Conservation (phyloP, 805 yeast species). For the Wickerhamiella brachini region DNA sequence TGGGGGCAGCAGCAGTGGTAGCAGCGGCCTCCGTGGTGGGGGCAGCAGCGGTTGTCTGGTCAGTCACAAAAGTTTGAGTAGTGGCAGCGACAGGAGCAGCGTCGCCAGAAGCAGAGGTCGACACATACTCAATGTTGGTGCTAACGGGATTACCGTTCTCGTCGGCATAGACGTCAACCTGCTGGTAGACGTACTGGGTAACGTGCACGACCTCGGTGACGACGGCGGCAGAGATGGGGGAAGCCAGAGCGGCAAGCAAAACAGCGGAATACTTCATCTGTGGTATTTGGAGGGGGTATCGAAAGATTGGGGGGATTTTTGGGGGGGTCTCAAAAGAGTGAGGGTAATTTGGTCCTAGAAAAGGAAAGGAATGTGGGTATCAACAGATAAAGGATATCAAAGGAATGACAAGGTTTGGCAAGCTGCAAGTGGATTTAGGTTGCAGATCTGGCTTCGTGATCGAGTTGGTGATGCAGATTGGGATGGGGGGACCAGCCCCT, state of each 20-base stretch:
- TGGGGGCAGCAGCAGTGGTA: constrained; percentile 3
- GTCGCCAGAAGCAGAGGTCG: not conserved
- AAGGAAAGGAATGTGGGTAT: not conserved
- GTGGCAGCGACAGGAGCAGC: not conserved
- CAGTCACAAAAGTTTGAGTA: not conserved
- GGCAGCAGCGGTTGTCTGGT: constrained; percentile 4
- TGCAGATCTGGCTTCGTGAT: not conserved
- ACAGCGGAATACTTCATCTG: constrained; percentile 1
- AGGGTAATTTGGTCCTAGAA: not conserved
- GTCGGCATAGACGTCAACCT: constrained; percentile 17
- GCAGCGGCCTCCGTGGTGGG: constrained; percentile 8
- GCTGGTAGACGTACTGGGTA: constrained; percentile 15
- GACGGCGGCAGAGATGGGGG: constrained; percentile 12
- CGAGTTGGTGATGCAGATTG: not conserved
- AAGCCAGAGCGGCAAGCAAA: constrained; percentile 2
- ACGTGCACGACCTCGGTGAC: constrained; percentile 14
- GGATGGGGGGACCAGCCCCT: not conserved
- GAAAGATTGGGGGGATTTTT: not conserved
- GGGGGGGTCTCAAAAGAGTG: not conserved
- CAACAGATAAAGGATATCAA: not conserved
- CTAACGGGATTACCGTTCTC: constrained; percentile 13
- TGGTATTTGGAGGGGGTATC: not conserved
- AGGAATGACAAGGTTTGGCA: not conserved
- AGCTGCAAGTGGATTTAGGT: not conserved
- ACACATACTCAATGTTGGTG: constrained; percentile 5